Conservation (phyloP, 208 protist genomes). For the Angomonas ambiguus region DNA sequence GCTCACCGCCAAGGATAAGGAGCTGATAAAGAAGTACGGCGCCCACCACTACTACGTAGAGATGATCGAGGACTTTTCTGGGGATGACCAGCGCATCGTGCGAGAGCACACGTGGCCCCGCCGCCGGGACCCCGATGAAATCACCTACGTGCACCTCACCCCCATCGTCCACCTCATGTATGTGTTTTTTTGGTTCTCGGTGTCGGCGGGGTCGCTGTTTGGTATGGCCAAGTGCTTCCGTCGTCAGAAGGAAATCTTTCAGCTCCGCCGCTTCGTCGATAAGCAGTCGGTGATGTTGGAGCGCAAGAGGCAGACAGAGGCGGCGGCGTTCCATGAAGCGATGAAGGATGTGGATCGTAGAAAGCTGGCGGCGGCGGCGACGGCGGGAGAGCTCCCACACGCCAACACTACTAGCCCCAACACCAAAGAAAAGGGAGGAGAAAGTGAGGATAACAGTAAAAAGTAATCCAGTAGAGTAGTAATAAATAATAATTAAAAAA, state of each 20-base stretch:
- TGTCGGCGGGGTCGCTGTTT: constrained; percentile 71
- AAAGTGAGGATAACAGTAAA: constrained; percentile 1
- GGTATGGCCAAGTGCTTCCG: constrained; percentile 73
- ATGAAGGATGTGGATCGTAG: constrained; percentile 61
- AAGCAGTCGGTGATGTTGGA: constrained; percentile 50
- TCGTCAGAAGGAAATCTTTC: constrained; percentile 68
- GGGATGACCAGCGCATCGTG: constrained; percentile 84
- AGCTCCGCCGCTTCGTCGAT: constrained; percentile 44
- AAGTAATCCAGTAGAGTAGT: constrained; percentile 1
- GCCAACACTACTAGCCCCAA: too few relatives aligned
- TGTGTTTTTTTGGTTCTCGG: constrained; percentile 80
- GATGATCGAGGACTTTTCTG: constrained; percentile 85
- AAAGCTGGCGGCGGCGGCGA: constrained; percentile 22
- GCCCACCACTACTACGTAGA: constrained; percentile 81
- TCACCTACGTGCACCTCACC: constrained; percentile 82
- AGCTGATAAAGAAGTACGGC: constrained; percentile 41
- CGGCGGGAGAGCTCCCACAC: constrained; percentile 8
- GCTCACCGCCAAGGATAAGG: constrained; percentile 17
- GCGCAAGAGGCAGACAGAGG: constrained; percentile 56
- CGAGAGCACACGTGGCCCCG: constrained; percentile 69
- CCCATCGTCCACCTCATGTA: constrained; percentile 87
- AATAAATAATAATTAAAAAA: not conserved
- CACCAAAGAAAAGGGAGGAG: constrained; percentile 3
- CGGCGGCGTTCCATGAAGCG: constrained; percentile 53
- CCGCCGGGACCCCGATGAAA: constrained; percentile 65